Evolutionary conservation across 1,139 yeast genomes (phyloP), one percentile per base, ranked within the genome.

Genomic region (Schwanniomyces etchellsii): DNA sequence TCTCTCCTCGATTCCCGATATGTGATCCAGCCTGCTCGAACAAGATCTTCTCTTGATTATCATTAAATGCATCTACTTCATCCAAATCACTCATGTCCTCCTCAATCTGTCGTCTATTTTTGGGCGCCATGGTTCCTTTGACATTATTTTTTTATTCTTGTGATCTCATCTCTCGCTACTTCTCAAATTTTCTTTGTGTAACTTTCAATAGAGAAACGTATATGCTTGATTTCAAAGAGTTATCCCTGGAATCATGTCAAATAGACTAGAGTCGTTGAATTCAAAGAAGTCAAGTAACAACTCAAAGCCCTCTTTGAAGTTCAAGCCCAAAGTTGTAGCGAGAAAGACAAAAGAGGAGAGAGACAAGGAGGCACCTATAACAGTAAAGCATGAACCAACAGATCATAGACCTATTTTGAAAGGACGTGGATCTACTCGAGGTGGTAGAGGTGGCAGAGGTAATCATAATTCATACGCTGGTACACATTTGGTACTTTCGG

Each of bases 331-430:
- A 52, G 80, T 68, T 2, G 95, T 86, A 25, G 85, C 84, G 2
- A 66, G 96, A 55, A 76, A 85, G 50, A 62, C 86, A 14, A 81
- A 84, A 43, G 91, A 83, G 45, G 96, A 85, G 47, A 64, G 96
- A 50, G 93, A 77, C 17, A 77, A 81, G 27, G 75, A 77, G 24
- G 88, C 88, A 0, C 85, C 88, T 1, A 51, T 43, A 5, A 65
- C 67, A 37, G 59, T 72, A 30, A 71, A 75, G 36, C 55, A 58
- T 13, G 68, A 62, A 36, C 47, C 40, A 10, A 43, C 43, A 4
- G 38, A 47, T 2, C 36, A 43, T 20, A 35, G 28, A 21, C 45
- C 59, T 16, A 32, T 50, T 26, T 24, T 52, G 36, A 39, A 63
- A 39, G 53, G 64, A 37, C 5, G 17, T 4, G 44, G 60, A 31